These are phyloP conservation scores for Lithospermum erythrorhizon DNA, from an alignment of 257 asterid species.

Conservation along the genomic window DNA sequence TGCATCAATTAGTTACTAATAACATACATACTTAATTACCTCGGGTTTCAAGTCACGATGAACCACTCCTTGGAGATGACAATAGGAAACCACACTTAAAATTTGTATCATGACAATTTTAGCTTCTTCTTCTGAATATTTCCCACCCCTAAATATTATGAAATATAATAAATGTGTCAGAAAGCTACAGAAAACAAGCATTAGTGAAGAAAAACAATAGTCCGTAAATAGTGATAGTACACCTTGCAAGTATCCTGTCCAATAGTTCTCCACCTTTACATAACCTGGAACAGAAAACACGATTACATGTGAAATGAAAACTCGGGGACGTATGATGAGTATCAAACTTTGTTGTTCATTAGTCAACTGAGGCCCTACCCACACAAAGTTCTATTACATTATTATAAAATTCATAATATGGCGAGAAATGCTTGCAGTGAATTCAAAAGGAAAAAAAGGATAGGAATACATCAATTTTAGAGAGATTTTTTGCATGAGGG, in stretches of 20 bases:
- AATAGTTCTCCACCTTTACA: conserved; percentile 82
- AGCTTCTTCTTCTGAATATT: conserved; percentile 62
- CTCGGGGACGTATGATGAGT: neutral
- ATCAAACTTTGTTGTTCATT: no score
- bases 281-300: conserved; percentile 33
- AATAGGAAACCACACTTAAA: conserved; percentile 54
- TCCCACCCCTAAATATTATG: conserved; percentile 45
- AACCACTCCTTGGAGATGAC: conserved; percentile 84
- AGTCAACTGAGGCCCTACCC: no score
- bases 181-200: neutral
- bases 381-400: no score
- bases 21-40: conserved; percentile 18
- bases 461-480: no score
- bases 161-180: conserved; percentile 7
- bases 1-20: neutral
- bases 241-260: conserved; percentile 73
- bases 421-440: no score
- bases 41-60: conserved; percentile 74
- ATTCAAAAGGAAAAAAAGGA: no score
- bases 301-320: conserved; percentile 2
- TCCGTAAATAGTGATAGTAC: neutral
- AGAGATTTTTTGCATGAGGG: no score
- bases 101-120: conserved; percentile 54
- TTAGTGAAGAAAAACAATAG: neutral
- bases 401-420: no score